Percentiles rank a stretch among this genome's conserved stretches.
Evolutionary conservation across 441 rosid species (phyloP).

Genomic region (Erodium chrysanthum): DNA sequence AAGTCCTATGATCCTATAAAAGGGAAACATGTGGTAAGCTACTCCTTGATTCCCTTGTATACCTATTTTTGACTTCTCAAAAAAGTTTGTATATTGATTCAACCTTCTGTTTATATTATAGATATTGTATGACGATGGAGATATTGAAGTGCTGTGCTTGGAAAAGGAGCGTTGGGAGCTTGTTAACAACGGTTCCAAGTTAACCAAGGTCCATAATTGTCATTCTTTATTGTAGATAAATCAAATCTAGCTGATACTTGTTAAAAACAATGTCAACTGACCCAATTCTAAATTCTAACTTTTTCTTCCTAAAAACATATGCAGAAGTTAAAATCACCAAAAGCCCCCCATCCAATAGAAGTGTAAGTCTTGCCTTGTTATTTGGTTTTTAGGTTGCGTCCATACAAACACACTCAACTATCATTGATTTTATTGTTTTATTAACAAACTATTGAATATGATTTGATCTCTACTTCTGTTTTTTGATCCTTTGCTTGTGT

Average conservation of each 20-base stretch:
- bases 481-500: not conserved
- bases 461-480: not conserved
- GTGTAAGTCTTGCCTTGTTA: conserved; percentile 36
- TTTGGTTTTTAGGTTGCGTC: not conserved
- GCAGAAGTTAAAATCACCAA: conserved; percentile 54
- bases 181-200: conserved; percentile 46
- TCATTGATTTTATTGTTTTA: no score
- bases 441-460: no score
- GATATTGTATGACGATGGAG: conserved; percentile 93
- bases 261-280: conserved; percentile 2
- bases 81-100: not conserved
- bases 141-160: conserved; percentile 81
- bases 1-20: conserved; percentile 89
- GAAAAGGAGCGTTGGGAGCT: conserved; percentile 95
- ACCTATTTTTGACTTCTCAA: not conserved
- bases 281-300: conserved; percentile 16
- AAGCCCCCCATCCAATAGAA: conserved; percentile 29
- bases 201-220: conserved; percentile 49
- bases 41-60: conserved; percentile 15
- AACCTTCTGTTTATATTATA: conserved; percentile 24
- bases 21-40: conserved; percentile 82
- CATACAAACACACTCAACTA: no score
- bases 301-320: conserved; percentile 22
- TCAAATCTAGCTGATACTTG: not conserved
- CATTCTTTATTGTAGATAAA: conserved; percentile 12